Evolutionary conservation across 257 asterid species (phyloP).

Genomic region (Haberlea rhodopensis): DNA sequence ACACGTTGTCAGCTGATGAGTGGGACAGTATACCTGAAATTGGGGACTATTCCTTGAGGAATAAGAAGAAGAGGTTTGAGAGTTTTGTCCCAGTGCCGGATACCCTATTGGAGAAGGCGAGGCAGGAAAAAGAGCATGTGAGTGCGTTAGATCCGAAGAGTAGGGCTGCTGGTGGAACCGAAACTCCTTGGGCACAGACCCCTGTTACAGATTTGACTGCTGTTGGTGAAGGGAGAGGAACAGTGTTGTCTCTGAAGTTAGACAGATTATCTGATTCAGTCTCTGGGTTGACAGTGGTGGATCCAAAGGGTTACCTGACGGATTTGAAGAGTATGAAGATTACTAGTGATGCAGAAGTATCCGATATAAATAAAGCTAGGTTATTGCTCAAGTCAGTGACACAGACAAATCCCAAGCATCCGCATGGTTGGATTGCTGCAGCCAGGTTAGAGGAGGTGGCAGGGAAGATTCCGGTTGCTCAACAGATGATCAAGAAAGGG

Average conservation of each 20-base stretch:
- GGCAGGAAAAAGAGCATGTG: conserved; percentile 93
- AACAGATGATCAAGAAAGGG: conserved; percentile 65
- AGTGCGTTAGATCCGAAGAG: conserved; percentile 85
- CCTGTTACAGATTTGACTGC: conserved; percentile 95
- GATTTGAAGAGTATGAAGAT: conserved; percentile 94
- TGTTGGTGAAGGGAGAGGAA: conserved; percentile 95
- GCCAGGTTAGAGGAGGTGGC: conserved; percentile 98
- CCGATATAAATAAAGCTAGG: conserved; percentile 89
- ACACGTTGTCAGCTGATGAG: conserved; percentile 55
- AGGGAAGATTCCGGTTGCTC: conserved; percentile 72
- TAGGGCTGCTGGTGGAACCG: conserved; percentile 76
- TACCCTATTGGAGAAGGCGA: conserved; percentile 84
- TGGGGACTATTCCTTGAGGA: conserved; percentile 74
- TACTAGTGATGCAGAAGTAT: conserved; percentile 89
- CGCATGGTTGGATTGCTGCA: conserved; percentile 97
- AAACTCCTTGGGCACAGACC: conserved; percentile 85
- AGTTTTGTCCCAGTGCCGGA: conserved; percentile 90
- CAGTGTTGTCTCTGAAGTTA: conserved; percentile 78
- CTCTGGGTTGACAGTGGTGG: conserved; percentile 84
- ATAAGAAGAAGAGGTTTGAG: conserved; percentile 88
- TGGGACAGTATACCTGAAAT: conserved; percentile 95
- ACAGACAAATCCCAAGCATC: conserved; percentile 85
- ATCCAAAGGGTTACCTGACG: conserved; percentile 94
- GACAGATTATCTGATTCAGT: conserved; percentile 85
- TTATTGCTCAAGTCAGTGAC: conserved; percentile 75